Evolutionary conservation across 176 grass and related monocot genomes (phyloP).

Genomic region (Carex littledalei): DNA sequence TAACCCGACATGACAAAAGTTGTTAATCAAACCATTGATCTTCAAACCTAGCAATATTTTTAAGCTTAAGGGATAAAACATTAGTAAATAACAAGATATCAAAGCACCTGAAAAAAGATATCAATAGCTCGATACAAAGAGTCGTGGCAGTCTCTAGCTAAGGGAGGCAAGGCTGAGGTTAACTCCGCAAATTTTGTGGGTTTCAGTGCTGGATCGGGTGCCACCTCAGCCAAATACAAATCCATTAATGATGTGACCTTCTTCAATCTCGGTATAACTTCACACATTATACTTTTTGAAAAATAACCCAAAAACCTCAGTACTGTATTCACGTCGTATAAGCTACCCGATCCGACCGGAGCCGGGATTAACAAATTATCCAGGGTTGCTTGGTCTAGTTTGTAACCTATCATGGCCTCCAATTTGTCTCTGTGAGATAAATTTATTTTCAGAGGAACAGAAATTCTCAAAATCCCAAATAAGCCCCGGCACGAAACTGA

Average conservation of each 20-base stretch:
- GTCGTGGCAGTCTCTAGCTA: constrained; percentile 80
- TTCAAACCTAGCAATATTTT: too few relatives aligned
- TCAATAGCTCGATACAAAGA: constrained; percentile 78
- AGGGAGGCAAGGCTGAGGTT: constrained; percentile 47
- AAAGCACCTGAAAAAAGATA: constrained; percentile 77
- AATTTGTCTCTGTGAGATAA: constrained; percentile 31
- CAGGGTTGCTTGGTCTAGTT: constrained; percentile 75
- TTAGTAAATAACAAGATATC: background rate
- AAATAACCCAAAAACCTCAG: constrained; percentile 67
- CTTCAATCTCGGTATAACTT: constrained; percentile 41
- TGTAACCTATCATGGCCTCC: constrained; percentile 67
- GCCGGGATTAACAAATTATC: constrained; percentile 83
- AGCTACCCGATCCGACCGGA: constrained; percentile 30
- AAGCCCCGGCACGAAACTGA: constrained; percentile 73
- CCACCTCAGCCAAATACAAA: constrained; percentile 81
- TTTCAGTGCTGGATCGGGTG: constrained; percentile 64
- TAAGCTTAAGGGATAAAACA: too few relatives aligned
- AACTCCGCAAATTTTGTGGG: constrained; percentile 59
- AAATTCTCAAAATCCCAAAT: constrained; percentile 74
- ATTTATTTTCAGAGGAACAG: constrained; percentile 39
- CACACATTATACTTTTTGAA: constrained; percentile 22
- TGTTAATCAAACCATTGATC: too few relatives aligned
- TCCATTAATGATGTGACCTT: constrained; percentile 60
- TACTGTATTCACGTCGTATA: constrained; percentile 71
- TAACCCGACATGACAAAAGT: too few relatives aligned